Evolutionary conservation across 371 early-diverging fungal genomes (phyloP).

Genomic region (Mycotypha africana): DNA sequence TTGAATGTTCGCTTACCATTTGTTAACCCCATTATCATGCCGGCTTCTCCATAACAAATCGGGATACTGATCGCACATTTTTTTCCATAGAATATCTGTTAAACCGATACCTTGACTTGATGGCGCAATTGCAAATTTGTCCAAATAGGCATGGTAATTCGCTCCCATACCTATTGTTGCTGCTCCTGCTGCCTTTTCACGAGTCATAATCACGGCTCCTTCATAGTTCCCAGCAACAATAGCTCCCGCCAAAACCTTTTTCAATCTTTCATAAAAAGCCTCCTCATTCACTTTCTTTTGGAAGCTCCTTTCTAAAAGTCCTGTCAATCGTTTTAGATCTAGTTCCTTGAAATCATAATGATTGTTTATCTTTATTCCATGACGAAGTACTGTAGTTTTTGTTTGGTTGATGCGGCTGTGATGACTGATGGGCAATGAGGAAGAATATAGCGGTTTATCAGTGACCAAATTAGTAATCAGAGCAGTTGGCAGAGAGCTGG

Average conservation of each 20-base stretch:
- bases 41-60: slow-evolving; percentile 85
- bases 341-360: slow-evolving; percentile 46
- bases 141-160: slow-evolving; percentile 59
- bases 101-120: slow-evolving; percentile 87
- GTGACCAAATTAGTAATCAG: slow-evolving; percentile 43
- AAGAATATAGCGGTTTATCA: slow-evolving; percentile 47
- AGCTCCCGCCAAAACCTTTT: slow-evolving; percentile 45
- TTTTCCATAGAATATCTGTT: slow-evolving; percentile 90
- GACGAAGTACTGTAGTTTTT: slow-evolving; percentile 71
- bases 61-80: slow-evolving; percentile 65
- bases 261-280: slow-evolving; percentile 62
- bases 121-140: slow-evolving; percentile 91
- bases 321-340: slow-evolving; percentile 47
- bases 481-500: slow-evolving; percentile 33
- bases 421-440: slow-evolving; percentile 35
- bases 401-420: slow-evolving; percentile 24
- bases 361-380: slow-evolving; percentile 63
- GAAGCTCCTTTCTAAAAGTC: slow-evolving; percentile 77
- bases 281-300: slow-evolving; percentile 53
- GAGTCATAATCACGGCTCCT: slow-evolving; percentile 40
- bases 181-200: slow-evolving; percentile 5
- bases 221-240: slow-evolving; percentile 89
- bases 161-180: not conserved
- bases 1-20: no score
- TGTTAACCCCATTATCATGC: slow-evolving; percentile 86